These are phyloP conservation scores for Tolypocladium ovalisporum DNA, from an alignment of 2,329 filamentous ascomycete species.

Conservation along the genomic window DNA sequence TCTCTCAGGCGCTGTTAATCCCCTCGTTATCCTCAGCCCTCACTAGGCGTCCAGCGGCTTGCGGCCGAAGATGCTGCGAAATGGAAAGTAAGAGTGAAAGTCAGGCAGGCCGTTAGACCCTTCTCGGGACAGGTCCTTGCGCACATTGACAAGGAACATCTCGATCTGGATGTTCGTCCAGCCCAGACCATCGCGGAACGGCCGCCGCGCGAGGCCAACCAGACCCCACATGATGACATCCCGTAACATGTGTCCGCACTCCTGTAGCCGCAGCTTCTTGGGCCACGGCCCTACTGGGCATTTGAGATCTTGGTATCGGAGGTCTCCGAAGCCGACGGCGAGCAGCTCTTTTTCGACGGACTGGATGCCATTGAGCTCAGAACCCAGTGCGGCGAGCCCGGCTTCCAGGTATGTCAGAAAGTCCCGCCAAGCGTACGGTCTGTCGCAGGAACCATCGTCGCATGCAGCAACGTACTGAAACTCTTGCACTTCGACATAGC, in stretches of 20 bases:
- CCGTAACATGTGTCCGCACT: conserved; percentile 34
- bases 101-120: conserved; percentile 17
- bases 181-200: conserved; percentile 26
- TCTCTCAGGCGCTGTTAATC: neutral
- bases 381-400: conserved; percentile 29
- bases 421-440: conserved; percentile 35
- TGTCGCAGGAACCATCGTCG: conserved; percentile 33
- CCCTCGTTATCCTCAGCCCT: neutral
- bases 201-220: conserved; percentile 24
- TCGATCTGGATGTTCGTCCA: conserved; percentile 31
- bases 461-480: conserved; percentile 28
- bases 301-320: conserved; percentile 31
- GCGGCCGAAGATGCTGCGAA: conserved; percentile 24
- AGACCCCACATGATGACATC: conserved; percentile 30
- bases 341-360: conserved; percentile 22
- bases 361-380: conserved; percentile 29
- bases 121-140: conserved; percentile 23
- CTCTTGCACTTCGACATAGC: conserved; percentile 39
- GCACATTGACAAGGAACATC: conserved; percentile 31
- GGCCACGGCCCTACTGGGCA: conserved; percentile 39
- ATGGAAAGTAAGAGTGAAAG: conserved; percentile 29
- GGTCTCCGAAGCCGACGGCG: conserved; percentile 29
- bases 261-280: conserved; percentile 25
- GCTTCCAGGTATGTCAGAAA: conserved; percentile 28
- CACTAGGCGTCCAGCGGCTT: conserved; percentile 19